A percentile compares a stretch with the other conserved stretches of the same genome.
These are phyloP conservation scores for Suillus fuscotomentosus DNA, from an alignment of 768 basidiomycete genomes.

Conservation along the genomic window DNA sequence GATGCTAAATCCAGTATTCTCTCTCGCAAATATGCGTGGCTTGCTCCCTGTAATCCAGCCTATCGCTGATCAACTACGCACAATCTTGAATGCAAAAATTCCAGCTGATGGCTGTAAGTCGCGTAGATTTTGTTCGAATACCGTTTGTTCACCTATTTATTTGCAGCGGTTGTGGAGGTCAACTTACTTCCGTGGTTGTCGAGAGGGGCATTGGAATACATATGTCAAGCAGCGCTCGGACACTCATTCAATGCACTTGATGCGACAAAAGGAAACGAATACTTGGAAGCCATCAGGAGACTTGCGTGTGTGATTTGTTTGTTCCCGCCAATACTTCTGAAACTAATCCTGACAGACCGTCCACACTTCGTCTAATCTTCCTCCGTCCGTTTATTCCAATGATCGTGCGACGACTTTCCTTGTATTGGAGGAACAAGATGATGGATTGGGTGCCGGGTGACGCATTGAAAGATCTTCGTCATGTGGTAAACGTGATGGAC, in stretches of 20 bases:
- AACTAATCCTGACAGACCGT: conserved; percentile 19
- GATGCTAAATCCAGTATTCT: conserved; percentile 34
- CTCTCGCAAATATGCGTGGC: conserved; percentile 28
- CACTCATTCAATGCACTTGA: conserved; percentile 32
- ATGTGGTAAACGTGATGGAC: conserved; percentile 30
- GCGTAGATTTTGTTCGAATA: background rate
- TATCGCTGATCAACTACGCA: conserved; percentile 29
- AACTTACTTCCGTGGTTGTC: conserved; percentile 33
- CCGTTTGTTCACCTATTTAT: background rate
- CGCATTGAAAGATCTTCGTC: conserved; percentile 25
- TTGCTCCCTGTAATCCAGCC: conserved; percentile 31
- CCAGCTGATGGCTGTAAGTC: conserved; percentile 22
- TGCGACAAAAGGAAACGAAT: conserved; percentile 21
- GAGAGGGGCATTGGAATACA: conserved; percentile 35
- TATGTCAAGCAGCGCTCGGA: conserved; percentile 33
- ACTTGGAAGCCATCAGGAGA: conserved; percentile 27
- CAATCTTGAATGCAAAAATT: conserved; percentile 19
- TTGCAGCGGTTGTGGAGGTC: conserved; percentile 27
- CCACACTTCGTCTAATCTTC: conserved; percentile 23
- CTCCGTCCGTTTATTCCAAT: conserved; percentile 32
- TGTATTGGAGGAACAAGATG: conserved; percentile 31
- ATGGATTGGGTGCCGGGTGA: conserved; percentile 31
- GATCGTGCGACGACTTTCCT: conserved; percentile 27
- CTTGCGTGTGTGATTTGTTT: conserved; percentile 26
- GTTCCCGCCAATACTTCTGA: background rate